Base-by-base conservation (phyloP, 2,329 filamentous ascomycete genomes). In the Endothia cerciana region DNA sequence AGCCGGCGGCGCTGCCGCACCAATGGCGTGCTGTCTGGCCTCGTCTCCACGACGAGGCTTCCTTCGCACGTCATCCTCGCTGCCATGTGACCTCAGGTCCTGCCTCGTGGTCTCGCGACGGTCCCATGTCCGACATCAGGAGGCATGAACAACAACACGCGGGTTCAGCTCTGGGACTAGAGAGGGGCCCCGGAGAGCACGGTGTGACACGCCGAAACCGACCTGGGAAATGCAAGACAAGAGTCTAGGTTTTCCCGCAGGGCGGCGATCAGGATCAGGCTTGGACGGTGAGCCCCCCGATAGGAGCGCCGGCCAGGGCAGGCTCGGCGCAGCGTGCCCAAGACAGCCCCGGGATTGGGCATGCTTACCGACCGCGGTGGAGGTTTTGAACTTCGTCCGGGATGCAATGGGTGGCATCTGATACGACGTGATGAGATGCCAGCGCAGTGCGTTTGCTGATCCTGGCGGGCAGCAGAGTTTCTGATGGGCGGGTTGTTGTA, bases 1-100 rank as follows among this genome's bases (percentile, higher is more conserved):
- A 28, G 49, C 49, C 19, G 49, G 28, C 25, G 51, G 51, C 51
- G 5, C 19, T n/a, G 51, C 51, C 51, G 51, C 51, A n/a, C 51
- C 47, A 51, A 51, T 51, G 28, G 47, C 28, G 13, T 11, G 25
- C 25, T 30, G 22, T n/a, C 11, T 51, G 22, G 10, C 4, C 47
- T 11, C 17, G 3, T 13, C 17, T 11, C 30, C 28, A 36, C 51
- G 49, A 53, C 25, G 17, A 55, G 51, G 30, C 5, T 6, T 49
- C n/a, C 45, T 22, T 28, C 22, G 45, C 22, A 28, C 45, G 45
- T 49, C 45, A 49, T 5, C 10, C 47, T 51, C 45, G n/a, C 45
- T 49, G 22, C 45, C 45, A 25, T 3, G 22, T 49, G 11, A n/a
- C 22, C 22, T 22, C 45, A 47, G 22, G 8, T 10, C 11, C 45